These are phyloP conservation scores for Olyra latifolia DNA, from an alignment of 176 grass and related monocot species.

Conservation along the genomic window DNA sequence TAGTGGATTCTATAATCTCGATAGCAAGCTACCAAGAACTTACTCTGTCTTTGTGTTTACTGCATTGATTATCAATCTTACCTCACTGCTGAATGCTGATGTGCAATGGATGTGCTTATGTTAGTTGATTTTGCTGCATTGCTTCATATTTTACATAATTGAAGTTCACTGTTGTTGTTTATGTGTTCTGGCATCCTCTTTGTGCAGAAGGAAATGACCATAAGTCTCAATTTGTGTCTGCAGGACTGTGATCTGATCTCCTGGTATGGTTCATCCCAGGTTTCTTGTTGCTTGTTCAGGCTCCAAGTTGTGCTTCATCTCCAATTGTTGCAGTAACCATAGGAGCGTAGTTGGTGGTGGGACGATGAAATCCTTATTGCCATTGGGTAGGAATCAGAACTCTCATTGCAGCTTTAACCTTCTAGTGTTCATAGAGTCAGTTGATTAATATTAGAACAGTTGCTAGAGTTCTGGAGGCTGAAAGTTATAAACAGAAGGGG, in stretches of 20 bases:
- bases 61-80: neutral
- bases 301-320: slow-evolving; percentile 46
- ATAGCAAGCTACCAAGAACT: neutral
- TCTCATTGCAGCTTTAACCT: slow-evolving; percentile 29
- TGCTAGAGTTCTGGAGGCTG: neutral
- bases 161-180: neutral
- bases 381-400: slow-evolving; percentile 27
- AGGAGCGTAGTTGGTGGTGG: slow-evolving; percentile 37
- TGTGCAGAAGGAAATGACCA: neutral
- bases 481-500: neutral
- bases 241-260: slow-evolving; percentile 36
- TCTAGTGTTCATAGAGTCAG: neutral
- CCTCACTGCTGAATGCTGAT: neutral
- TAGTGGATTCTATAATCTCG: neutral
- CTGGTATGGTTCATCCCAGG: slow-evolving; percentile 38
- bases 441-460: slow-evolving; percentile 14
- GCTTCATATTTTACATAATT: neutral
- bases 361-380: neutral
- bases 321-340: slow-evolving; percentile 26
- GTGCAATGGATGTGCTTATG: neutral
- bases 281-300: slow-evolving; percentile 49
- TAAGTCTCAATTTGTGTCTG: slow-evolving; percentile 10
- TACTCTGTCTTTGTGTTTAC: neutral
- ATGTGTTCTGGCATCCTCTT: neutral
- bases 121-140: slow-evolving; percentile 35